A percentile compares a stretch with the other conserved stretches of the same genome.
Evolutionary conservation across 2,329 filamentous ascomycete genomes (phyloP).

Genomic region (Purpureocillium takamizusanense): DNA sequence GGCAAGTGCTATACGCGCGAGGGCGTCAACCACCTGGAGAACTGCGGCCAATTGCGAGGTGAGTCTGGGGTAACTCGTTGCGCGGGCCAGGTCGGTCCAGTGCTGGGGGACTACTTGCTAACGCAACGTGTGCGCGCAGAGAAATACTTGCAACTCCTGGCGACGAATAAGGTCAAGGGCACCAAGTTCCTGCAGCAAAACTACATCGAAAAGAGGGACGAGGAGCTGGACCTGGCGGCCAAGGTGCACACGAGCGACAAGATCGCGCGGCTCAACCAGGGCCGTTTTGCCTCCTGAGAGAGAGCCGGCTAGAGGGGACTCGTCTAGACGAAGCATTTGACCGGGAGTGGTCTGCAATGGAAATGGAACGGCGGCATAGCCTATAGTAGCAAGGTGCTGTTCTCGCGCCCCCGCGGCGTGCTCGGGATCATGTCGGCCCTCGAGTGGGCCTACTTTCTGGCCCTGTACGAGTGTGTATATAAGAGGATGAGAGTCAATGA

Average conservation of each 20-base stretch:
- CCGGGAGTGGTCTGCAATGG: neutral
- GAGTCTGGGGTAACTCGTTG: slow-evolving; percentile 5
- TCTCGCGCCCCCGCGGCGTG: too few species aligned
- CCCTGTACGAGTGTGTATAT: slow-evolving; percentile 25
- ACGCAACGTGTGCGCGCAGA: slow-evolving; percentile 38
- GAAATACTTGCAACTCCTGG: slow-evolving; percentile 69
- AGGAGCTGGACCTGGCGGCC: slow-evolving; percentile 26
- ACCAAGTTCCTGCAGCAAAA: slow-evolving; percentile 75
- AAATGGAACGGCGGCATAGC: neutral
- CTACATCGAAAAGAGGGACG: slow-evolving; percentile 49
- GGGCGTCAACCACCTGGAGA: slow-evolving; percentile 82
- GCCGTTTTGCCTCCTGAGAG: slow-evolving; percentile 20
- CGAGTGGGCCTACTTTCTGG: neutral
- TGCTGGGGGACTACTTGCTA: neutral
- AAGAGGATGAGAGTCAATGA: slow-evolving; percentile 18
- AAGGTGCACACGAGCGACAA: slow-evolving; percentile 30
- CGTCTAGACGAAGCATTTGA: neutral
- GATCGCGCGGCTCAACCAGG: slow-evolving; percentile 27
- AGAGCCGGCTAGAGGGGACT: neutral
- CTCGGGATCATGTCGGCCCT: neutral
- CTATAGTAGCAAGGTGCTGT: too few species aligned
- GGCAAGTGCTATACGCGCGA: slow-evolving; percentile 78
- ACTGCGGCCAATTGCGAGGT: slow-evolving; percentile 77
- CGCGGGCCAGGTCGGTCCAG: too few species aligned
- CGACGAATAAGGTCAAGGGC: slow-evolving; percentile 68